phyloP scores from a whole-genome alignment of 495 filamentous ascomycete species.

The Pyrenula aspistea region DNA sequence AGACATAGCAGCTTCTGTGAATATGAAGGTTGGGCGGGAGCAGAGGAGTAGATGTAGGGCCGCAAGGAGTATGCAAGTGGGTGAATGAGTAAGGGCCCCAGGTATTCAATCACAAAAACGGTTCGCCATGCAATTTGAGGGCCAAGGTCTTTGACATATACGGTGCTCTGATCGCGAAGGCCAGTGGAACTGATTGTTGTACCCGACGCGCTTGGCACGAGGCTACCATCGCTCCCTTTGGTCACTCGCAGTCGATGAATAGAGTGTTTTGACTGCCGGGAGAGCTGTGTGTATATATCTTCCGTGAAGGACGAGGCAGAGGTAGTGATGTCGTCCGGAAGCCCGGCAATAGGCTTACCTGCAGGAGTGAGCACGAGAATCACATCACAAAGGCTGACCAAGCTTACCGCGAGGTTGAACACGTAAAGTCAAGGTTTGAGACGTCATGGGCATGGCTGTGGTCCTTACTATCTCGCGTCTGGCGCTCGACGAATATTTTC shows the following conservation, averaged over 20 bases:
- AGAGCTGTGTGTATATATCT: slow-evolving; percentile 47
- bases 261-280: slow-evolving; percentile 37
- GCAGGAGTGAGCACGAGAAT: background rate
- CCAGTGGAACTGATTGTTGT: slow-evolving; percentile 49
- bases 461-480: too few species aligned
- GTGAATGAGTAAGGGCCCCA: slow-evolving; percentile 89
- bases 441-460: too few species aligned
- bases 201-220: slow-evolving; percentile 60
- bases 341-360: slow-evolving; percentile 56
- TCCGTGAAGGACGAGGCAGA: slow-evolving; percentile 46
- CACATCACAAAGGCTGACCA: background rate
- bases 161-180: slow-evolving; percentile 52
- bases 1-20: slow-evolving; percentile 59
- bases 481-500: too few species aligned
- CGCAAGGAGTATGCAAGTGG: slow-evolving; percentile 58
- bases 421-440: background rate
- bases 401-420: slow-evolving; percentile 1
- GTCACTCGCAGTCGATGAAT: slow-evolving; percentile 57
- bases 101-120: slow-evolving; percentile 90
- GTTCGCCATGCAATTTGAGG: slow-evolving; percentile 88
- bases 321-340: slow-evolving; percentile 56
- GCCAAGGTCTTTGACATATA: slow-evolving; percentile 90
- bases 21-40: slow-evolving; percentile 36
- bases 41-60: slow-evolving; percentile 51
- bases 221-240: slow-evolving; percentile 53